Base-by-base conservation (phyloP, 2,329 filamentous ascomycete species). In the Podosphaera aphanis region DNA sequence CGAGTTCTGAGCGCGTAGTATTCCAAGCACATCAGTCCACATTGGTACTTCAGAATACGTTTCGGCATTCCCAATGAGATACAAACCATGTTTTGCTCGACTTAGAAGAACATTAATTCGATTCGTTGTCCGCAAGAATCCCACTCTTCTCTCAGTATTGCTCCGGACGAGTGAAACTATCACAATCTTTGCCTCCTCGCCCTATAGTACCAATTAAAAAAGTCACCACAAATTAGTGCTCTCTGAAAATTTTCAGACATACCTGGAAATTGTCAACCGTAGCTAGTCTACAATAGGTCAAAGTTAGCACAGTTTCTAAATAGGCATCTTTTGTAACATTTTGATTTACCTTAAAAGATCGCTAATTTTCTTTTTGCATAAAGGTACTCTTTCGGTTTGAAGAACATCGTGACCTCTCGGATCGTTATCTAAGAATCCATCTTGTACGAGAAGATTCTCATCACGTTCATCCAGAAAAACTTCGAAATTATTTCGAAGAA, bases 231-330 rank as follows among this genome's bases (percentile, higher is more conserved):
- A 33, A 33, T 33, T 33, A 33, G 11, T n/a, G n/a, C n/a, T n/a
- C n/a, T n/a, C n/a, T n/a, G n/a, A n/a, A n/a, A n/a, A n/a, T n/a
- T n/a, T 13, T 33, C 10, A 13, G 6, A 33, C 42, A 19, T 44
- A 44, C 42, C 42, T 86, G 79, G 46, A 83, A 85, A 50, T 84
- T 85, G 56, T 83, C 77, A 0, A 83, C 69, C 0, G 77, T 83
- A 0, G 77, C 75, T 25, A 62, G 33, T 45, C 48, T 46, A 41
- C 47, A 38, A 47, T 48, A 31, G 45, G 49, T 48, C 21, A 50
- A 25, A 48, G 47, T 41, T 10, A 41, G 39, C 47, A 50, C 20
- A 43, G 47, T 35, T 46, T 41, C 41, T 42, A 40, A 29, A 39
- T 48, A 19, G 21, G 15, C 15, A 43, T 20, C 46, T 37, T 11